Evolutionary conservation across 192 early-diverging fungal genomes (phyloP).

Genomic region (Paraglomus occultum): DNA sequence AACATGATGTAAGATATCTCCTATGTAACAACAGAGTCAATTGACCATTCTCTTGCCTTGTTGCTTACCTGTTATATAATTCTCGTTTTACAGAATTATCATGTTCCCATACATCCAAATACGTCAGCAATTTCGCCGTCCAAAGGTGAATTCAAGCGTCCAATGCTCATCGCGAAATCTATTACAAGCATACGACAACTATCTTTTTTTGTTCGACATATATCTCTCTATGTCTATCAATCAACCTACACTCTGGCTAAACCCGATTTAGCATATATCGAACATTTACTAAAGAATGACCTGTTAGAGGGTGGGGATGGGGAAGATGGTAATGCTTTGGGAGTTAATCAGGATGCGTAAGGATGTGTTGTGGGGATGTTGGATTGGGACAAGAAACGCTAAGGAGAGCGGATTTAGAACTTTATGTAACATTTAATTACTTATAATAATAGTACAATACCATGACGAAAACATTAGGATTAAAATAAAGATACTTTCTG

Average conservation of each 20-base stretch:
- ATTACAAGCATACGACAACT: slow-evolving; percentile 71
- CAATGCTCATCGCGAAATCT: slow-evolving; percentile 70
- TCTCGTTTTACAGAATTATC: background rate
- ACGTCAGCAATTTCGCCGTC: background rate
- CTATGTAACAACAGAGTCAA: background rate
- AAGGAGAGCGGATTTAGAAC: no score
- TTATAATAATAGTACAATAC: no score
- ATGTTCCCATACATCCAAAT: background rate
- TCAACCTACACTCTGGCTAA: slow-evolving; percentile 65
- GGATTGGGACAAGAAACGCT: no score
- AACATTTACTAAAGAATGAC: slow-evolving; percentile 65
- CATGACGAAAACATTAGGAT: no score
- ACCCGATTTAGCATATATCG: slow-evolving; percentile 77
- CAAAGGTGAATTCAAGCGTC: slow-evolving; percentile 55
- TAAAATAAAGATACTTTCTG: no score
- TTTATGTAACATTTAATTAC: no score
- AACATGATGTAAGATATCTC: background rate
- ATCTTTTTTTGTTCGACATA: slow-evolving; percentile 72
- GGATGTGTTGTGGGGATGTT: no score
- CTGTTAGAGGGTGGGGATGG: slow-evolving; percentile 44
- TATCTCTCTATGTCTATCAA: slow-evolving; percentile 75
- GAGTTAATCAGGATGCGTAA: no score
- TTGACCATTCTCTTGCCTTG: background rate
- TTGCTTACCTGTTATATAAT: slow-evolving; percentile 7
- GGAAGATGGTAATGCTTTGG: no score